Base-by-base conservation (phyloP, 225 moss, liverwort and hornwort genomes). In the Climacium dendroides region DNA sequence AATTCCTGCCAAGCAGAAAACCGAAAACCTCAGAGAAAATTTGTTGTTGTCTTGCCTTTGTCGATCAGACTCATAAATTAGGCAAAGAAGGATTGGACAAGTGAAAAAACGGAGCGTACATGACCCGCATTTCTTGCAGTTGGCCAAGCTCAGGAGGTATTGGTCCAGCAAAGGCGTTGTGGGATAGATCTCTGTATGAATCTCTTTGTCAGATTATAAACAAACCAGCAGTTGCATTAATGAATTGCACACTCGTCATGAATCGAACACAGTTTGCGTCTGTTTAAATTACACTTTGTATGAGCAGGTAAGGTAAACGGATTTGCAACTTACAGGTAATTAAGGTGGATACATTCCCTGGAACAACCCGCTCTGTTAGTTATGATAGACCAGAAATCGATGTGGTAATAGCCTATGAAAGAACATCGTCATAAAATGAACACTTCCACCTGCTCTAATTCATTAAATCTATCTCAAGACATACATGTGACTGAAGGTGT, bases 121-220 rank as follows among this genome's bases (percentile, higher is more conserved):
- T 87, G 79, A 70, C 86, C 70, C 90, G 85, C 50, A 97, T 93
- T 92, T 97, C 95, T 84, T 94, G 93, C 74, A 97, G 89, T 79
- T 91, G 90, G 35, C 95, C 94, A n/a, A 97, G 93, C 86, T 95
- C 95, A 34, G 87, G 71, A 25, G 97, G 97, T 81, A 97, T 93
- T 78, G 82, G 66, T 81, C 97, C 97, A 58, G 60, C 64, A 74
- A 97, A 87, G 24, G 69, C 72, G 76, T 97, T 97, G 34, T 84
- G 84, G 41, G 97, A 97, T 37, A 96, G 86, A 60, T 97, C 95
- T 82, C 94, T 94, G 94, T 32, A 86, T 64, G 63, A 76, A 75
- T 23, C 59, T 65, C 60, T 30, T 70, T 37, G 73, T 89, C 87
- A 87, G 82, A 30, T 66, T 50, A 59, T 19, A 71, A 85, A 47